A percentile compares a stretch with the other conserved stretches of the same genome.
Conservation (phyloP, 2,329 filamentous ascomycete species). For the Sclerotinia glacialis region DNA sequence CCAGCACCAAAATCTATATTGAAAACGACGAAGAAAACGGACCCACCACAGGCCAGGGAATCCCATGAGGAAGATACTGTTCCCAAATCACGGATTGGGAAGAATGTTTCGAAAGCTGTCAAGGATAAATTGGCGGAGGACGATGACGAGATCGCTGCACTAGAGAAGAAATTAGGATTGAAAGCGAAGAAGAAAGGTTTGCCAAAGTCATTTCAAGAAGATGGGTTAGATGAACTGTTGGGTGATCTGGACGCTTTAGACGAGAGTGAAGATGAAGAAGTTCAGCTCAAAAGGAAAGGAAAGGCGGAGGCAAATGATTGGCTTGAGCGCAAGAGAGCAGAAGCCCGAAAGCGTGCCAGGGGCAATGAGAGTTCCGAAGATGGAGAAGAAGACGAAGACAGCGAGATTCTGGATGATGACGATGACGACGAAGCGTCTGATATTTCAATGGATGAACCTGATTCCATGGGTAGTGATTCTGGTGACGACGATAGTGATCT, state of each 20-base stretch:
- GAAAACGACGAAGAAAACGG: constrained; percentile 33
- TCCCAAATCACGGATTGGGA: constrained; percentile 16
- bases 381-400: constrained; percentile 30
- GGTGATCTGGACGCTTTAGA: constrained; percentile 54
- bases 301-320: constrained; percentile 58
- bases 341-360: constrained; percentile 38
- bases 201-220: constrained; percentile 71
- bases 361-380: constrained; percentile 9
- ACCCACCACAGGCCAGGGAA: constrained; percentile 14
- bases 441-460: constrained; percentile 34
- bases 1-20: constrained; percentile 36
- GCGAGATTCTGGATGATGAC: constrained; percentile 35
- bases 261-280: constrained; percentile 48
- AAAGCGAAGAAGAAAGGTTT: constrained; percentile 66
- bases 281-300: constrained; percentile 52
- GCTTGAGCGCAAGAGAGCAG: constrained; percentile 56
- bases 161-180: constrained; percentile 86
- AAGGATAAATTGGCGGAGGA: constrained; percentile 70
- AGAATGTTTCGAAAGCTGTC: constrained; percentile 40
- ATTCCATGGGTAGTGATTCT: constrained; percentile 36
- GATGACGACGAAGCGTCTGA: constrained; percentile 39
- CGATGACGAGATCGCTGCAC: constrained; percentile 79
- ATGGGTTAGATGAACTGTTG: constrained; percentile 77
- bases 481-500: constrained; percentile 32
- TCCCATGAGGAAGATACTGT: background rate